Evolutionary conservation across 331 rosid species (phyloP), one percentile per base, ranked within the genome.

Genomic region (Saraca asoca): DNA sequence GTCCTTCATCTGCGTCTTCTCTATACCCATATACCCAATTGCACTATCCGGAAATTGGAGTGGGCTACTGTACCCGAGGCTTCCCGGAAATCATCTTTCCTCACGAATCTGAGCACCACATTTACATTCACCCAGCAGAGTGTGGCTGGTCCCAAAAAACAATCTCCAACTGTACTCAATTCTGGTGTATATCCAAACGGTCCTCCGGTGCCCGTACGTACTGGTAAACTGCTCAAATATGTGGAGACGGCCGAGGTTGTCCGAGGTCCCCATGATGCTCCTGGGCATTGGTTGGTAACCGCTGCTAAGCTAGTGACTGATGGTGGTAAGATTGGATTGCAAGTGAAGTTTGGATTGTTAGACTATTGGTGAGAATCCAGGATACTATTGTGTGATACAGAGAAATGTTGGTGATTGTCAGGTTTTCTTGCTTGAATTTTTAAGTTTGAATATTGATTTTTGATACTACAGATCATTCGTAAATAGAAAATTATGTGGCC

Each of bases 211-310:
- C 85, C 87, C 0, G 84, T 82, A 68, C 88, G 72, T 20, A 72
- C 96, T 0, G 75, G 78, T 2, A 92, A 84, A 80, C 83, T 89
- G 59, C 89, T 86, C 13, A 89, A 82, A 72, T 89, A 73, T 49
- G 91, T 92, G 66, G 96, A 89, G 46, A 82, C 87, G 1, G 78
- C 94, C 0, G 98, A 92, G 88, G 96, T 92, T 20, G 80, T 84
- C 52, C 85, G 91, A 35, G 98, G 96, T 11, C 95, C 98, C 0
- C 98, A 92, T 45, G 94, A 89, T 74, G 71, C 82, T 76, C 98
- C 98, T 0, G 98, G 98, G 7, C 96, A 92, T 74, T 92, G 98
- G 98, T 70, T 92, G 72, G 95, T 92, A 61, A 87, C 82, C 7
- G 96, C 95, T 61, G 98, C 96, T 57, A 89, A 84, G 79, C 84